A percentile compares a stretch with the other conserved stretches of the same genome.
Evolutionary conservation across 2,329 filamentous ascomycete genomes (phyloP).

Genomic region (Scopulariopsis brevicaulis): DNA sequence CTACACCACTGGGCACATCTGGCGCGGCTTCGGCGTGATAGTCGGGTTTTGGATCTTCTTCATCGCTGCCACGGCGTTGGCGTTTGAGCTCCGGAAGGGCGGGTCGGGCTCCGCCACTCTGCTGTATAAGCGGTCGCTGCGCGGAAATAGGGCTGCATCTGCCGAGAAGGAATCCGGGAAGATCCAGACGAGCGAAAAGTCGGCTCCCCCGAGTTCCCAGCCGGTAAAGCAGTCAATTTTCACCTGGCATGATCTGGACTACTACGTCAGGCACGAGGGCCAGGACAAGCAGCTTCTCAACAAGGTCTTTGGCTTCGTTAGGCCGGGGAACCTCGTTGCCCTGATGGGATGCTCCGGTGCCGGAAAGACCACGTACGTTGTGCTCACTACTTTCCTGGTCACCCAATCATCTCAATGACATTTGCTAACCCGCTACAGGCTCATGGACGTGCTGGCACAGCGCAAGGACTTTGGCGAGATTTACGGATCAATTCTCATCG

Average conservation of each 20-base stretch:
- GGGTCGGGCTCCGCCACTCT: slow-evolving; percentile 51
- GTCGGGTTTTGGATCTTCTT: slow-evolving; percentile 68
- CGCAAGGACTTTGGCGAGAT: slow-evolving; percentile 52
- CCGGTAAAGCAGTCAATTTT: slow-evolving; percentile 51
- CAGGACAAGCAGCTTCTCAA: slow-evolving; percentile 46
- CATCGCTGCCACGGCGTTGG: slow-evolving; percentile 57
- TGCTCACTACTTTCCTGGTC: not conserved
- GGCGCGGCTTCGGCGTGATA: slow-evolving; percentile 70
- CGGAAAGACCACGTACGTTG: slow-evolving; percentile 59
- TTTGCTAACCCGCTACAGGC: slow-evolving; percentile 3
- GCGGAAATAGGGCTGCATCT: slow-evolving; percentile 18
- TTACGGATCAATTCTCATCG: slow-evolving; percentile 29
- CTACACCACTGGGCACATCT: slow-evolving; percentile 47
- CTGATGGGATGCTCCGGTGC: slow-evolving; percentile 72
- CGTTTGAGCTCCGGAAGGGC: slow-evolving; percentile 52
- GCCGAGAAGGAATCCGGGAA: slow-evolving; percentile 14
- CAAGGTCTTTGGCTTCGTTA: slow-evolving; percentile 61
- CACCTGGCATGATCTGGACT: slow-evolving; percentile 59
- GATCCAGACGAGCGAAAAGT: slow-evolving; percentile 16
- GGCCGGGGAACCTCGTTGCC: slow-evolving; percentile 70
- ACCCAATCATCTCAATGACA: not conserved
- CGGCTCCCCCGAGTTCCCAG: not conserved
- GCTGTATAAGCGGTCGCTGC: slow-evolving; percentile 34
- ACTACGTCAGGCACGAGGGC: slow-evolving; percentile 55
- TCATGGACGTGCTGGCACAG: slow-evolving; percentile 58